These are phyloP conservation scores for Cyberlindnera subsufficiens DNA, from an alignment of 805 yeast species.

Conservation along the genomic window DNA sequence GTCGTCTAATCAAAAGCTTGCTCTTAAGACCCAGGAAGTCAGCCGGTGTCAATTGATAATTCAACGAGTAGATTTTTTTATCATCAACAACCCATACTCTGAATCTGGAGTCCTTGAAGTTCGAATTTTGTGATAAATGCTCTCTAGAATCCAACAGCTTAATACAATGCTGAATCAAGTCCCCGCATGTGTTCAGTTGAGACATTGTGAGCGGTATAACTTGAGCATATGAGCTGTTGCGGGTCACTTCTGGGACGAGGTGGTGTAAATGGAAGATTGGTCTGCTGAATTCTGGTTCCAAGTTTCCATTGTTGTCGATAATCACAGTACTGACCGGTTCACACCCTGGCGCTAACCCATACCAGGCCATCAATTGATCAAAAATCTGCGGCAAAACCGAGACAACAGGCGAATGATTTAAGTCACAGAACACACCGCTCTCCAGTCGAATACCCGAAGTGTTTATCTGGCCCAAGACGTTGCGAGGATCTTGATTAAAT, in stretches of 20 bases:
- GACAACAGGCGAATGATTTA: slow-evolving; percentile 23
- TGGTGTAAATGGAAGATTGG: slow-evolving; percentile 32
- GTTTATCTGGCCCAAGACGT: slow-evolving; percentile 33
- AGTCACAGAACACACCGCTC: slow-evolving; percentile 37
- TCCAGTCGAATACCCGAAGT: slow-evolving; percentile 38
- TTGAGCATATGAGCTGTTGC: slow-evolving; percentile 14
- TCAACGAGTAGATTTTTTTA: slow-evolving; percentile 7
- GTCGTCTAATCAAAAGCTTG: slow-evolving; percentile 21
- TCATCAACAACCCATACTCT: slow-evolving; percentile 20
- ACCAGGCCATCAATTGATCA: slow-evolving; percentile 42
- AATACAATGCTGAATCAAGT: slow-evolving; percentile 14
- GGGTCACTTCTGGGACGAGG: slow-evolving; percentile 15
- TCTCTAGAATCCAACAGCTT: slow-evolving; percentile 11
- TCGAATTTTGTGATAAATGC: slow-evolving; percentile 1
- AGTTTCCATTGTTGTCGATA: slow-evolving; percentile 23
- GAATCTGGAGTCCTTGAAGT: slow-evolving; percentile 8
- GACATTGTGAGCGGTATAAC: slow-evolving; percentile 29
- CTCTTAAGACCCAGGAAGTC: slow-evolving; percentile 23
- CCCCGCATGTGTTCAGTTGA: slow-evolving; percentile 21
- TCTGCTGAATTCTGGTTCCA: slow-evolving; percentile 30
- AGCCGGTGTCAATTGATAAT: slow-evolving; percentile 21
- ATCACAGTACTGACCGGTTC: slow-evolving; percentile 32
- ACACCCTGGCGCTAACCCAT: slow-evolving; percentile 40
- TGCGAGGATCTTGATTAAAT: slow-evolving; percentile 5
- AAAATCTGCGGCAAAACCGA: slow-evolving; percentile 41